phyloP scores from a whole-genome alignment of 306 rosid species.

The Boehmeria nivea region DNA sequence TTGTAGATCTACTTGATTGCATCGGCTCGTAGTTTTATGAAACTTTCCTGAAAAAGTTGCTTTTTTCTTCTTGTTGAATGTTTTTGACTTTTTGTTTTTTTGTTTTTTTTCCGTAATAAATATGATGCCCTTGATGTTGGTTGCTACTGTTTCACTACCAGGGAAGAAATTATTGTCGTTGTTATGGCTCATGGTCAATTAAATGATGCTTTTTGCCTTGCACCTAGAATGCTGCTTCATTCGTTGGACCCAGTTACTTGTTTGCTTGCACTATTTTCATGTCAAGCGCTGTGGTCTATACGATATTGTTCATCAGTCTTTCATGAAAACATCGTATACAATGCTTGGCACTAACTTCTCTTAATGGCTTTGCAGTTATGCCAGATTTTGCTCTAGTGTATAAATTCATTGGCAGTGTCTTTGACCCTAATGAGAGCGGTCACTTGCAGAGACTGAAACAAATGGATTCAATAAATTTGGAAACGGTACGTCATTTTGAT shows the following conservation, averaged over 20 bases:
- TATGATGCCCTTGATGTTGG: too few relatives aligned
- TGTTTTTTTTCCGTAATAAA: too few relatives aligned
- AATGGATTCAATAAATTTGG: conserved; percentile 80
- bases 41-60: too few relatives aligned
- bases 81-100: too few relatives aligned
- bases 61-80: too few relatives aligned
- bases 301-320: too few relatives aligned
- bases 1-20: too few relatives aligned
- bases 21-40: too few relatives aligned
- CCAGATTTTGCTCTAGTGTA: conserved; percentile 89
- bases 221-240: neutral
- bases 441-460: conserved; percentile 65
- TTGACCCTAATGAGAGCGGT: conserved; percentile 60
- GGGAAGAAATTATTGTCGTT: too few relatives aligned
- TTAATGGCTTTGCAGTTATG: conserved; percentile 44
- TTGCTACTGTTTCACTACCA: too few relatives aligned
- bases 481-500: conserved; percentile 56
- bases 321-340: too few relatives aligned
- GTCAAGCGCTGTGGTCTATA: neutral
- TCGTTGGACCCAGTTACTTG: too few relatives aligned
- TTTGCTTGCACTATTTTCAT: neutral
- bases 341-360: conserved; percentile 8
- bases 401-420: conserved; percentile 75
- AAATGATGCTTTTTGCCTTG: neutral
- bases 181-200: neutral